phyloP scores from a whole-genome alignment of 1,284 basidiomycete species.

The Acaromyces ingoldii region DNA sequence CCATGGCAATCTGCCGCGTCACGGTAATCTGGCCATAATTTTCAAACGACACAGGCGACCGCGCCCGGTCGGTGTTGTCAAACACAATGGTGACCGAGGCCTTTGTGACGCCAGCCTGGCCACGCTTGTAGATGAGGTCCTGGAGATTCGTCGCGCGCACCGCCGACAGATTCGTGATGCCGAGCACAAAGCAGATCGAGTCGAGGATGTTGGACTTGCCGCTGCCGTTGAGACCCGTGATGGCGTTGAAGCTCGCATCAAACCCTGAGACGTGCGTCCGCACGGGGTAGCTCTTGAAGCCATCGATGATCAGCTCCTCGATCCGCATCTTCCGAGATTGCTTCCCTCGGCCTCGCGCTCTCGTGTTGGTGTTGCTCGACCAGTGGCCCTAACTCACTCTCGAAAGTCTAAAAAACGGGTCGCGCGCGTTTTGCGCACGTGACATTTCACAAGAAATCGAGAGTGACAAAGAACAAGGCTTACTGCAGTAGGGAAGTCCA shows the following conservation, averaged over 20 bases:
- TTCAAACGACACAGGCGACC: constrained; percentile 79
- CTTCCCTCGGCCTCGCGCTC: too few relatives aligned
- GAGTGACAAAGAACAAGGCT: too few relatives aligned
- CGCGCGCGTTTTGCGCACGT: too few relatives aligned
- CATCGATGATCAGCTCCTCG: constrained; percentile 55
- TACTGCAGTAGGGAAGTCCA: too few relatives aligned
- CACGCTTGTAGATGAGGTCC: constrained; percentile 96
- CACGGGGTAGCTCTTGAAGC: constrained; percentile 69
- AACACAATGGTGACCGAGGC: constrained; percentile 98
- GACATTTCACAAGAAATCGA: too few relatives aligned
- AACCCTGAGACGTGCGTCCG: constrained; percentile 90
- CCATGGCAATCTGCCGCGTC: constrained; percentile 92
- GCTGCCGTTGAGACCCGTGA: constrained; percentile 83
- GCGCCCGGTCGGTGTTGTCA: constrained; percentile 89
- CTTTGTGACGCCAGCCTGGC: constrained; percentile 93
- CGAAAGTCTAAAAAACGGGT: too few relatives aligned
- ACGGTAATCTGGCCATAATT: constrained; percentile 86
- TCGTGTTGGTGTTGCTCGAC: too few relatives aligned
- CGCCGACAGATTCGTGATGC: constrained; percentile 42
- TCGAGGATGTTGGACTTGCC: constrained; percentile 58
- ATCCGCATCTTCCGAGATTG: constrained; percentile 53
- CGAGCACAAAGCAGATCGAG: constrained; percentile 50
- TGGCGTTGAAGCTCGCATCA: constrained; percentile 94
- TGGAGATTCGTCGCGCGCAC: constrained; percentile 84
- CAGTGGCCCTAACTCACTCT: too few relatives aligned